Evolutionary conservation across 2,329 filamentous ascomycete genomes (phyloP), one percentile per base, ranked within the genome.

Genomic region (Aspergillus ochraceus): DNA sequence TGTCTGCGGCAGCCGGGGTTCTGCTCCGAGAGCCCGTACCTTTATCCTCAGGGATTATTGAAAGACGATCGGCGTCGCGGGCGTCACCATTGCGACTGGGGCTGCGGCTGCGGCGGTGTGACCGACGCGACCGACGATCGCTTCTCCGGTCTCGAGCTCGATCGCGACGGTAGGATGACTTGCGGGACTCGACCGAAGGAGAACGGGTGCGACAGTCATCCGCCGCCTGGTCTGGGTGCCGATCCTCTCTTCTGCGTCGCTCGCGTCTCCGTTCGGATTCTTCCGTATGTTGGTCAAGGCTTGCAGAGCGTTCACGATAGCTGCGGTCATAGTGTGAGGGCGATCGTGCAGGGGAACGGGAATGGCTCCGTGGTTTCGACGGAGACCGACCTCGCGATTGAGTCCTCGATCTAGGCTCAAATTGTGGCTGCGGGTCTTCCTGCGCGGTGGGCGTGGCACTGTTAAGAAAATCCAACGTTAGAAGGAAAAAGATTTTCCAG

Each of bases 121-220:
- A 79, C 36, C 82, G 81, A 60, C 80, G 81, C 32, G 82, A 81
- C 19, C 77, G 73, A 65, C 76, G 69, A 60, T 76, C 67, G 64
- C 68, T 66, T 70, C 74, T 68, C 67, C 79, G 67, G n/a, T 85
- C 82, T 59, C 81, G 80, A 47, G 89, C 86, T 64, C 82, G 83
- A 54, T 84, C 87, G 65, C 86, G 87, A 62, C 86, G 85, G 66
- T 87, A 85, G 52, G 82, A 81, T 6, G 84, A 83, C 56, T 82
- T 85, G 42, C 81, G 80, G 5, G 82, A 81, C 12, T 86, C 84
- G 1, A 84, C 84, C 2, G 90, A 91, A 5, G 82, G 81, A 5
- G 89, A 91, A 59, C 88, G 83, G 0, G 88, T 87, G 54, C 84
- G 83, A 52, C 86, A 83, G 12, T 79, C 77, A 65, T 81, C 69